Evolutionary conservation across 2,329 filamentous ascomycete genomes (phyloP).

Genomic region (Colletotrichum sp.): DNA sequence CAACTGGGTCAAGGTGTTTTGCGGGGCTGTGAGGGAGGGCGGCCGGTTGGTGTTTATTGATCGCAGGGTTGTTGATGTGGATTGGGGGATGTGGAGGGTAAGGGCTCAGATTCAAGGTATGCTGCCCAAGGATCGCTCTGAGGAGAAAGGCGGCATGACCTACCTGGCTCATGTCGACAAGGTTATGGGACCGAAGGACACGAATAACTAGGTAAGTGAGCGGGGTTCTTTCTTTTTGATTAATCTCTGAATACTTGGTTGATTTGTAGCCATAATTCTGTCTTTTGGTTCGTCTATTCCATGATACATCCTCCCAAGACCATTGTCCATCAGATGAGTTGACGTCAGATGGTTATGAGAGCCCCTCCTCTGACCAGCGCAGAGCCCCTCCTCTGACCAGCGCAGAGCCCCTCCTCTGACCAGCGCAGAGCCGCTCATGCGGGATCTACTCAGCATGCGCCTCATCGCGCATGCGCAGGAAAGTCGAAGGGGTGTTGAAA

Average conservation of each 20-base stretch:
- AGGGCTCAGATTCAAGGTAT: not conserved
- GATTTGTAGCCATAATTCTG: not conserved
- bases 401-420: not conserved
- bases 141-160: not conserved
- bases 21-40: constrained; percentile 5
- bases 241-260: not conserved
- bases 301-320: not conserved
- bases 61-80: not conserved
- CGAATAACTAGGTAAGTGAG: not conserved
- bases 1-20: constrained; percentile 19
- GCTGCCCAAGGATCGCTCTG: not conserved
- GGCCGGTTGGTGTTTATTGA: constrained; percentile 15
- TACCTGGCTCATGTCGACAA: constrained; percentile 3
- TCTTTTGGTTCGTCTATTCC: not conserved
- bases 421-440: not conserved
- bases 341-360: not conserved
- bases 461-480: not conserved
- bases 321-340: not conserved
- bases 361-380: not conserved
- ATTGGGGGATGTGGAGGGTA: constrained; percentile 3
- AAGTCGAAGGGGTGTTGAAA: not conserved
- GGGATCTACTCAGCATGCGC: not conserved
- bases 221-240: not conserved
- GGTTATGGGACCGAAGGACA: not conserved
- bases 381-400: too few relatives aligned